Percentiles rank a stretch among this genome's conserved stretches.
Evolutionary conservation across 2,329 filamentous ascomycete species (phyloP).

Genomic region (Mollisia scopiformis): DNA sequence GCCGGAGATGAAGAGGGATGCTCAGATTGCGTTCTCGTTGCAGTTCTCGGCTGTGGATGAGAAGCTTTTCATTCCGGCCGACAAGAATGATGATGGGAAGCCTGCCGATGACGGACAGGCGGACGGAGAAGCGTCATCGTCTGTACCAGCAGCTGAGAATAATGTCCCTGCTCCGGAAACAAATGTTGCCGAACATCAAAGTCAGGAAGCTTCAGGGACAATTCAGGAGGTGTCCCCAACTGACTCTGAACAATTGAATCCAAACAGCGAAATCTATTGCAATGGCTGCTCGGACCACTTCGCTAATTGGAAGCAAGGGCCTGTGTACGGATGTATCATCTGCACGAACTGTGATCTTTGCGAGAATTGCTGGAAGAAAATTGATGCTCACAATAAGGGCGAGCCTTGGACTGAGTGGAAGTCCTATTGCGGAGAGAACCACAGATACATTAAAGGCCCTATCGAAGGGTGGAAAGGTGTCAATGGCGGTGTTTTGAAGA

Average conservation of each 20-base stretch:
- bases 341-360: conserved; percentile 29
- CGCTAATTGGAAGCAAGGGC: conserved; percentile 20
- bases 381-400: conserved; percentile 10
- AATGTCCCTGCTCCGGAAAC: too few relatives aligned
- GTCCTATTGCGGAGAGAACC: conserved; percentile 22
- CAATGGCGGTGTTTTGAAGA: conserved; percentile 23
- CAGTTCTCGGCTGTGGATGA: conserved; percentile 25
- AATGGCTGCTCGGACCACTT: background rate
- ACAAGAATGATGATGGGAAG: background rate
- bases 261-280: background rate
- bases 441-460: conserved; percentile 28
- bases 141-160: background rate
- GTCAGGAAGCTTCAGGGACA: too few relatives aligned
- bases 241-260: background rate
- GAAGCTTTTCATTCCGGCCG: background rate
- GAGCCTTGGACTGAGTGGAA: conserved; percentile 5
- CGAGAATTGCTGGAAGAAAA: conserved; percentile 23
- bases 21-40: conserved; percentile 31
- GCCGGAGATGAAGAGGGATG: conserved; percentile 24
- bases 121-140: too few relatives aligned
- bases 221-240: too few relatives aligned
- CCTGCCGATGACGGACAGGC: background rate
- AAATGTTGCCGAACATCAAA: too few relatives aligned
- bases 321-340: conserved; percentile 26
- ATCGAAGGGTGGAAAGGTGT: conserved; percentile 31